A percentile compares a stretch with the other conserved stretches of the same genome.
phyloP scores from a whole-genome alignment of 495 filamentous ascomycete genomes.

The Saxophila tyrrhenica region DNA sequence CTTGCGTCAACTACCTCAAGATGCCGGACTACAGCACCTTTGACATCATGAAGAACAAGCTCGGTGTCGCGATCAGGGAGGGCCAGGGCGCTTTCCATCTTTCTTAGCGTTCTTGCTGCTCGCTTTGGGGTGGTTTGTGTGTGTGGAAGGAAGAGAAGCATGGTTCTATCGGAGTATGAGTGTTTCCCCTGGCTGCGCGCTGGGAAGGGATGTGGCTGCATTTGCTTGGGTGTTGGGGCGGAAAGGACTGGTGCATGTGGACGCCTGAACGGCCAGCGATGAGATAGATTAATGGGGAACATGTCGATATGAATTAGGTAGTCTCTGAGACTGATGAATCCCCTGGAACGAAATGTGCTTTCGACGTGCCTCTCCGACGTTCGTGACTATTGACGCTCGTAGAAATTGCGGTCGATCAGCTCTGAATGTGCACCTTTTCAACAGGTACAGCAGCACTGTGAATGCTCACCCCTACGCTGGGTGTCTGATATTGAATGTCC shows the following conservation, averaged over 20 bases:
- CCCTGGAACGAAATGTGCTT: background rate
- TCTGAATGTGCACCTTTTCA: too few species aligned
- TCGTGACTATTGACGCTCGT: too few species aligned
- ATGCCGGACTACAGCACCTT: conserved; percentile 87
- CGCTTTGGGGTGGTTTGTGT: background rate
- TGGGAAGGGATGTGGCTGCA: too few species aligned
- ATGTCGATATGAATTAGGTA: background rate
- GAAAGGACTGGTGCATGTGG: background rate
- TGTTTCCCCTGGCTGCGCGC: too few species aligned
- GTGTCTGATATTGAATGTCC: too few species aligned
- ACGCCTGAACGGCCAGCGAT: background rate
- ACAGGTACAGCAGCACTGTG: too few species aligned
- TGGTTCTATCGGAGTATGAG: background rate
- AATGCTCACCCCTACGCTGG: too few species aligned
- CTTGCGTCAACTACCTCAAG: conserved; percentile 98
- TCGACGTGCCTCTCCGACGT: too few species aligned
- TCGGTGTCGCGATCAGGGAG: conserved; percentile 82
- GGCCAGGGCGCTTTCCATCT: conserved; percentile 99
- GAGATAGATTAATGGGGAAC: background rate
- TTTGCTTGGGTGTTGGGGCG: background rate
- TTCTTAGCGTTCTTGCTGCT: conserved; percentile 40
- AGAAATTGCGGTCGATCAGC: too few species aligned
- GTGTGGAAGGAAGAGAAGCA: background rate
- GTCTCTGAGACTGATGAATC: background rate
- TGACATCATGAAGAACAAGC: conserved; percentile 58